phyloP scores from a whole-genome alignment of 2,329 filamentous ascomycete genomes.

The Trichoderma oligosporum region DNA sequence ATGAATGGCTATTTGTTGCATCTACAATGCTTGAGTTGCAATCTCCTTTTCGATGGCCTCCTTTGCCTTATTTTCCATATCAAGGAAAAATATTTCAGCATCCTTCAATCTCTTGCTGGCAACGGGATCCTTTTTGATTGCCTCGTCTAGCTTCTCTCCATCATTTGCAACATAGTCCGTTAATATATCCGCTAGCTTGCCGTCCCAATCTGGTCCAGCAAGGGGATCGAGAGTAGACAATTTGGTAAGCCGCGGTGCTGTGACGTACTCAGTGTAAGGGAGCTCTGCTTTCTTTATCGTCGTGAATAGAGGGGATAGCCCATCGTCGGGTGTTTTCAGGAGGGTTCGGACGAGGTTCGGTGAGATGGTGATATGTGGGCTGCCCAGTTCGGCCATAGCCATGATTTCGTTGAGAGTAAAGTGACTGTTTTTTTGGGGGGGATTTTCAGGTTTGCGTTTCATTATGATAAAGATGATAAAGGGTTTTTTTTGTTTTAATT shows the following conservation, averaged over 20 bases:
- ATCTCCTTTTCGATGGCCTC: slow-evolving; percentile 26
- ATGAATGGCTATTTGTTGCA: neutral
- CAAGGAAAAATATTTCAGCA: slow-evolving; percentile 36
- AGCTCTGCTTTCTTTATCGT: slow-evolving; percentile 12
- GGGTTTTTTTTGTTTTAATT: neutral
- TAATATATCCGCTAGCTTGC: slow-evolving; percentile 35
- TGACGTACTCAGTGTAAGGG: slow-evolving; percentile 23
- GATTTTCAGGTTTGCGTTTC: neutral
- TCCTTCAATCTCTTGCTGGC: slow-evolving; percentile 33
- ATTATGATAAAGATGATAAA: neutral
- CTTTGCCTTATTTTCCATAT: slow-evolving; percentile 32
- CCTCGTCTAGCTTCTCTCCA: slow-evolving; percentile 30
- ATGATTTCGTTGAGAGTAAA: slow-evolving; percentile 22
- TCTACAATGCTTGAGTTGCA: slow-evolving; percentile 8
- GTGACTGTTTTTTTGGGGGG: slow-evolving; percentile 12
- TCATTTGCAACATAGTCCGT: slow-evolving; percentile 44
- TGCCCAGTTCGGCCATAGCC: slow-evolving; percentile 23
- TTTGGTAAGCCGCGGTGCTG: slow-evolving; percentile 31
- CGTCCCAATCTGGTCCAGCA: slow-evolving; percentile 34
- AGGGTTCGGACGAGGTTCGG: slow-evolving; percentile 20
- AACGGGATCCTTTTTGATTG: slow-evolving; percentile 35
- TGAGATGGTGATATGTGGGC: slow-evolving; percentile 23
- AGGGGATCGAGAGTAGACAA: slow-evolving; percentile 39
- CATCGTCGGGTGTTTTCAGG: slow-evolving; percentile 20
- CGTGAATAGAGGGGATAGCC: slow-evolving; percentile 1